Percentiles rank a stretch among this genome's conserved stretches.
Evolutionary conservation across 495 filamentous ascomycete genomes (phyloP).

Genomic region (Podospora sp.): DNA sequence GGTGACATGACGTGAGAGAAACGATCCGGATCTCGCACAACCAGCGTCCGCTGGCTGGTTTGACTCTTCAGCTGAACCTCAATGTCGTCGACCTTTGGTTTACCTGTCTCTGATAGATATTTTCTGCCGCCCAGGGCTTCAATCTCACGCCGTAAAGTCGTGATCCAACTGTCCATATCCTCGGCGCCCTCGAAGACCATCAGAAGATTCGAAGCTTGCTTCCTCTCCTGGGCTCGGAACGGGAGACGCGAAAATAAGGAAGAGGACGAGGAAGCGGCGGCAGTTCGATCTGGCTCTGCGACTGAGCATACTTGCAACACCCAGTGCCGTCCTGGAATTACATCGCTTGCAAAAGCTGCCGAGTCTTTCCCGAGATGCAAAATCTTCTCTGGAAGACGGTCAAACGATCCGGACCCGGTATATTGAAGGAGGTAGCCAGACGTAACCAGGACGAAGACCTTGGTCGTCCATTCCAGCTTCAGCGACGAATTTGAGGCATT

Average conservation of each 20-base stretch:
- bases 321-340: constrained; percentile 89
- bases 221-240: constrained; percentile 63
- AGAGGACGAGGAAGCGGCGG: constrained; percentile 51
- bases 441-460: constrained; percentile 79
- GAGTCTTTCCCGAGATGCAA: constrained; percentile 81
- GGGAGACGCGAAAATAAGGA: constrained; percentile 74
- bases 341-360: constrained; percentile 90
- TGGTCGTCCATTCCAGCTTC: constrained; percentile 76
- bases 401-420: constrained; percentile 73
- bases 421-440: constrained; percentile 90
- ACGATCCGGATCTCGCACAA: constrained; percentile 54
- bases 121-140: constrained; percentile 70
- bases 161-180: constrained; percentile 84
- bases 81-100: constrained; percentile 40
- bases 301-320: constrained; percentile 87
- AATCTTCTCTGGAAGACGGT: constrained; percentile 85
- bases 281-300: constrained; percentile 63
- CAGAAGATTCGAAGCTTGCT: constrained; percentile 68
- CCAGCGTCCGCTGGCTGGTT: constrained; percentile 53
- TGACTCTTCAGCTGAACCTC: constrained; percentile 46
- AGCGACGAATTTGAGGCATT: constrained; percentile 61
- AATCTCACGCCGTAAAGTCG: constrained; percentile 66
- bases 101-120: constrained; percentile 60
- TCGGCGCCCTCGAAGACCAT: constrained; percentile 80
- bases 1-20: constrained; percentile 42